Conservation (phyloP, 2,329 filamentous ascomycete species). For the Aureobasidium lini region DNA sequence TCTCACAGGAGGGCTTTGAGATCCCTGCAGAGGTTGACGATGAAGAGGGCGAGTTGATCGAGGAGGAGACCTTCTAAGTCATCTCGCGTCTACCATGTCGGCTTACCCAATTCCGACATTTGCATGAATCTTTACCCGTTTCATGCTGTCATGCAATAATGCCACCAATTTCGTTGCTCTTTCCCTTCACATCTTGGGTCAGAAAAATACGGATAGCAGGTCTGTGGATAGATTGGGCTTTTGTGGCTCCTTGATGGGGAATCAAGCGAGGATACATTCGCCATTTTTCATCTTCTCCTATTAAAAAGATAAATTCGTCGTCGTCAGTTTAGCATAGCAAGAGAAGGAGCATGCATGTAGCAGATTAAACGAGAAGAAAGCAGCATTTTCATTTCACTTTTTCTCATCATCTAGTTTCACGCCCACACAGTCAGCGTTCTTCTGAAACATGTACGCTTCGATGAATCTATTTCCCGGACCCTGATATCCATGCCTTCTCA, state of each 20-base stretch:
- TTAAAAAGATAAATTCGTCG: neutral
- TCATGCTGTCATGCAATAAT: neutral
- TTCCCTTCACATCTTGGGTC: neutral
- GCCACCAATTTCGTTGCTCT: neutral
- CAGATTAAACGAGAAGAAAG: neutral
- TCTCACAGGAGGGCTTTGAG: conserved; percentile 56
- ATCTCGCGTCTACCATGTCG: neutral
- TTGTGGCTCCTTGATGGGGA: neutral
- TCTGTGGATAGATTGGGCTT: conserved; percentile 4
- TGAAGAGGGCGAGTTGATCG: conserved; percentile 55
- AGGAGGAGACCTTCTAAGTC: conserved; percentile 69
- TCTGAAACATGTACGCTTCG: neutral
- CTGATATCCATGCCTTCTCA: neutral
- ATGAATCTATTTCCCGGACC: neutral
- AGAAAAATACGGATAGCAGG: neutral
- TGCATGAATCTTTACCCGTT: neutral
- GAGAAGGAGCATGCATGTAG: neutral
- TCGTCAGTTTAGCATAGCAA: conserved; percentile 1
- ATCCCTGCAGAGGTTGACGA: conserved; percentile 73
- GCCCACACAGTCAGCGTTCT: too few species aligned
- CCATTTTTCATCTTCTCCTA: neutral
- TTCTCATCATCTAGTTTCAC: too few species aligned
- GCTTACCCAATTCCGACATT: neutral
- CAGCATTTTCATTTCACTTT: neutral
- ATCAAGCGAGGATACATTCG: neutral